Conservation (phyloP, 2,329 filamentous ascomycete species). For the Nothophaeocryptopus gaeumannii region DNA sequence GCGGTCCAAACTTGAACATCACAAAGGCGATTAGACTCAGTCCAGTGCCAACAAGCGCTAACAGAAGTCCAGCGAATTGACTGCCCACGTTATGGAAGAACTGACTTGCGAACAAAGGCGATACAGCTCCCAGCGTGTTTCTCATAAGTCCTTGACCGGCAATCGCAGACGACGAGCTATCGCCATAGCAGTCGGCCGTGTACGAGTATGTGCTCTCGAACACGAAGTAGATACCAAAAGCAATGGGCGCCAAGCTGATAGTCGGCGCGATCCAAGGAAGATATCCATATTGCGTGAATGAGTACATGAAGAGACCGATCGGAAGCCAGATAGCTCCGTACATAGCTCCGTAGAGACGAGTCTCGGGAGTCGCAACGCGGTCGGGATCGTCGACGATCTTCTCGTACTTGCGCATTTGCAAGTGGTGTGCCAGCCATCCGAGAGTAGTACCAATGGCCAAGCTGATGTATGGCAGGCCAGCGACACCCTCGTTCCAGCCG, state of each 20-base stretch:
- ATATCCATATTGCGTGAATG: constrained; percentile 52
- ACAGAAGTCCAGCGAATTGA: constrained; percentile 51
- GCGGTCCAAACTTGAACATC: constrained; percentile 25
- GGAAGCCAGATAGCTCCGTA: constrained; percentile 49
- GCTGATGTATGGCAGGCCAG: constrained; percentile 52
- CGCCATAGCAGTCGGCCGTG: constrained; percentile 54
- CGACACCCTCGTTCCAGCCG: constrained; percentile 51
- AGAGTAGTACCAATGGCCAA: constrained; percentile 50
- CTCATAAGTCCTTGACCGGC: constrained; percentile 54
- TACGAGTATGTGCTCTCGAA: constrained; percentile 49
- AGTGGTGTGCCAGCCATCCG: constrained; percentile 48
- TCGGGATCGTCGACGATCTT: constrained; percentile 38
- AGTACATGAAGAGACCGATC: constrained; percentile 53
- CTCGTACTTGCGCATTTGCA: constrained; percentile 53
- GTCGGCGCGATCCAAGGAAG: constrained; percentile 51
- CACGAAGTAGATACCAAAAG: constrained; percentile 55
- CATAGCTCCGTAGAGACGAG: constrained; percentile 51
- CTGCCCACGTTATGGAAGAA: constrained; percentile 55
- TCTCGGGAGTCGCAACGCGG: constrained; percentile 42
- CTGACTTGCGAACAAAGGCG: constrained; percentile 51
- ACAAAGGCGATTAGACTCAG: constrained; percentile 44
- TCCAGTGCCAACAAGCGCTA: constrained; percentile 47
- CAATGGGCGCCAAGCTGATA: constrained; percentile 50
- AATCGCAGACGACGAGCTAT: constrained; percentile 44
- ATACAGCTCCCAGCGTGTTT: constrained; percentile 53